Base-by-base conservation (phyloP, 495 filamentous ascomycete species). In the Penicillium paxilli region DNA sequence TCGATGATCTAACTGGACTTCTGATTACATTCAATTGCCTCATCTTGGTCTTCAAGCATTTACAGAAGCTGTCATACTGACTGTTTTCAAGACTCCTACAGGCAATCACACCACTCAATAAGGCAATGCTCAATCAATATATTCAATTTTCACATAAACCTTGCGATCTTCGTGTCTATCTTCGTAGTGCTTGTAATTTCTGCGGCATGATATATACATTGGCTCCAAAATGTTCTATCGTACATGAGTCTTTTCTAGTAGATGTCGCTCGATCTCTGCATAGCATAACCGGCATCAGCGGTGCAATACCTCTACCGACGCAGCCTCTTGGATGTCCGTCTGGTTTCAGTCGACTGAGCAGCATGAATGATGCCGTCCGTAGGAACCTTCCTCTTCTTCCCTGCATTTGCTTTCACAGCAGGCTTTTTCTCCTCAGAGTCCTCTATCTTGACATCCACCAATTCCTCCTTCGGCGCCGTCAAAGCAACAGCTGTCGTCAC, bases 1-100 rank as follows among this genome's bases (percentile, higher is more conserved):
- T 71, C 80, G 64, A 81, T 83, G 80, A 82, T 81, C 80, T 80
- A 78, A 73, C 68, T 72, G 80, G 80, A 82, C 80, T 83, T 83
- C 80, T 83, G 80, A 83, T 60, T 49, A 23, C n/a, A 58, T 57
- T 56, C 28, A 38, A 42, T 59, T 20, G 25, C 32, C 52, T 52
- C 30, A 35, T 37, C 7, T 32, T 40, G 44, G 28, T 21, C 58
- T 32, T 44, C 47, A 45, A 46, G 32, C 12, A 47, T 21, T 21
- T 63, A 46, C 23, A 38, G 16, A 44, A 50, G 47, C 58, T 46
- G 51, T 65, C 52, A 11, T 63, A 59, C 64, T 67, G 52, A 67
- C 57, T 63, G 28, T 37, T 53, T 41, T 55, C 21, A 50, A 58
- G 52, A 33, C 21, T 22, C 38, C 40, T 28, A 28, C 5, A 28